A percentile compares a stretch with the other conserved stretches of the same genome.
These are phyloP conservation scores for Phylloporus sp. DNA, from an alignment of 768 basidiomycete genomes.

Conservation along the genomic window DNA sequence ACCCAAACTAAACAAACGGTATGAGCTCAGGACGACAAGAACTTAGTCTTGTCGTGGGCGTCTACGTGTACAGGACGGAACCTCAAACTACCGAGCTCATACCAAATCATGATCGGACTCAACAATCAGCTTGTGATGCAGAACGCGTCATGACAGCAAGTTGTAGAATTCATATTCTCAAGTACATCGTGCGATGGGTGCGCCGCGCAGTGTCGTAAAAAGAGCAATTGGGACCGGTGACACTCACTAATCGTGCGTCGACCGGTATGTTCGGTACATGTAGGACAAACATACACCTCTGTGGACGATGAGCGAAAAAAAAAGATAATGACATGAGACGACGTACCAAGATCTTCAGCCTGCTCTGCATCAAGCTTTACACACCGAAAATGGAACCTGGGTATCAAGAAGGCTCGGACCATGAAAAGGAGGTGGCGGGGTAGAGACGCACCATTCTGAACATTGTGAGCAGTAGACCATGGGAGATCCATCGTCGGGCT, in stretches of 20 bases:
- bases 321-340: background rate
- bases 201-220: constrained; percentile 26
- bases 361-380: constrained; percentile 55
- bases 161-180: too few relatives aligned
- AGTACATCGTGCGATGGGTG: constrained; percentile 22
- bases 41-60: constrained; percentile 18
- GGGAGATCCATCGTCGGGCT: constrained; percentile 70
- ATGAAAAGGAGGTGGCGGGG: background rate
- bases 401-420: background rate
- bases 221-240: constrained; percentile 31
- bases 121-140: constrained; percentile 33
- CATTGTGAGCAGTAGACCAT: constrained; percentile 77
- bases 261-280: constrained; percentile 58
- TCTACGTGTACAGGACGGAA: constrained; percentile 25
- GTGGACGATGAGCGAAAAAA: constrained; percentile 13
- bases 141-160: constrained; percentile 31
- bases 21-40: constrained; percentile 4
- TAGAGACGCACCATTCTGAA: constrained; percentile 55
- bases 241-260: constrained; percentile 75
- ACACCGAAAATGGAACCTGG: constrained; percentile 83
- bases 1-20: background rate
- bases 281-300: constrained; percentile 59
- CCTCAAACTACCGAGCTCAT: constrained; percentile 31
- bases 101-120: constrained; percentile 35
- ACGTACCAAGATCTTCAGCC: constrained; percentile 78